Evolutionary conservation across 2,329 filamentous ascomycete genomes (phyloP).

Genomic region (Fusarium mexicanum): DNA sequence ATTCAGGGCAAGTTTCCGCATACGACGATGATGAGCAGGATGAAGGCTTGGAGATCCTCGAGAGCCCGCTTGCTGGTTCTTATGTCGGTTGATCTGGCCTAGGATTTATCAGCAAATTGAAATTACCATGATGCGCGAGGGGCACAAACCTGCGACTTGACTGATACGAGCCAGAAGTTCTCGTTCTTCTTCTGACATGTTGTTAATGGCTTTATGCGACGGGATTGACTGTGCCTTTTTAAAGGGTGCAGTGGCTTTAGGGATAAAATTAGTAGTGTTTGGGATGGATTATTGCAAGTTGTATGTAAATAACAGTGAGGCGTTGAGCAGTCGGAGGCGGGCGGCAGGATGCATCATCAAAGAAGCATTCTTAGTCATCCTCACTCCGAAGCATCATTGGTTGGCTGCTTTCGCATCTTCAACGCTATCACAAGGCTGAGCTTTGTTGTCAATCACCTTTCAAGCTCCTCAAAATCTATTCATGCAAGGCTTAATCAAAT

Average conservation of each 20-base stretch:
- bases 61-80: constrained; percentile 66
- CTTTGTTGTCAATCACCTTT: constrained; percentile 7
- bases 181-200: constrained; percentile 61
- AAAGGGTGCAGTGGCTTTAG: neutral
- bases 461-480: neutral
- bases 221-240: neutral
- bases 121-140: constrained; percentile 9
- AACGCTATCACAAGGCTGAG: constrained; percentile 38
- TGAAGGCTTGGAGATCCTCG: constrained; percentile 44
- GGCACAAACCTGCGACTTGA: constrained; percentile 58
- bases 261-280: constrained; percentile 4
- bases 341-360: constrained; percentile 32
- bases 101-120: constrained; percentile 37
- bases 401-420: neutral
- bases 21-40: constrained; percentile 50
- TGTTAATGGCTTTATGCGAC: neutral
- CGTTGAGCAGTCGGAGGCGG: neutral
- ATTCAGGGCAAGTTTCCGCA: constrained; percentile 26
- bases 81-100: constrained; percentile 86
- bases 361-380: constrained; percentile 38
- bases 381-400: constrained; percentile 27
- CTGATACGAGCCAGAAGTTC: constrained; percentile 65
- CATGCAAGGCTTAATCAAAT: neutral
- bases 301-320: neutral
- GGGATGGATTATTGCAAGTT: neutral